These are phyloP conservation scores for Talaromyces piceae DNA, from an alignment of 2,329 filamentous ascomycete genomes.

Conservation along the genomic window DNA sequence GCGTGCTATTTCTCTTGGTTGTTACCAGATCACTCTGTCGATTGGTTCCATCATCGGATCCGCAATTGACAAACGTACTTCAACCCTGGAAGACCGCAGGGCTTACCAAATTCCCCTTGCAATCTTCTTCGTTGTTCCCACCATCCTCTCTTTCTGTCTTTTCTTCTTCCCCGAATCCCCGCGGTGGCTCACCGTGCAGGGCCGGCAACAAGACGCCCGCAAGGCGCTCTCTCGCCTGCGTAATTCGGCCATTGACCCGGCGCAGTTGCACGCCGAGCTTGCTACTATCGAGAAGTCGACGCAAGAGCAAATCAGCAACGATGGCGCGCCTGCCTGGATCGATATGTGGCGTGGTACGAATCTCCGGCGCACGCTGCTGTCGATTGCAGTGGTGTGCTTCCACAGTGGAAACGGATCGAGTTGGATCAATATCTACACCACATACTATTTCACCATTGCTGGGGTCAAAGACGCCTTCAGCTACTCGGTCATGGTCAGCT, in stretches of 20 bases:
- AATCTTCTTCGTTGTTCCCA: conserved; percentile 14
- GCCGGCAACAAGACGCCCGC: conserved; percentile 14
- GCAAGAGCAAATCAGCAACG: background rate
- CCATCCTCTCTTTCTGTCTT: conserved; percentile 8
- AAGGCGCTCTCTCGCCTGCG: conserved; percentile 13
- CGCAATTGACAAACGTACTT: conserved; percentile 14
- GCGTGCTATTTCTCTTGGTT: background rate
- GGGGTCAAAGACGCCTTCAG: conserved; percentile 1
- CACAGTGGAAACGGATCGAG: conserved; percentile 3
- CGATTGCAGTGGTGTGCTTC: conserved; percentile 1
- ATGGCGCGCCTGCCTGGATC: background rate
- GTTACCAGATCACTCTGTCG: conserved; percentile 3
- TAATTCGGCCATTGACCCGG: conserved; percentile 12
- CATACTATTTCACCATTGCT: conserved; percentile 2
- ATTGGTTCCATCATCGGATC: conserved; percentile 4
- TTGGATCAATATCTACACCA: conserved; percentile 5
- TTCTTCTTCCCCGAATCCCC: conserved; percentile 15
- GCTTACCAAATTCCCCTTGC: conserved; percentile 16
- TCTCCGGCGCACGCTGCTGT: conserved; percentile 2
- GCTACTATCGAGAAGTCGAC: conserved; percentile 15
- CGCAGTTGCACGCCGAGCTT: conserved; percentile 14
- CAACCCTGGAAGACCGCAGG: conserved; percentile 4
- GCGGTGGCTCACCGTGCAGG: conserved; percentile 16
- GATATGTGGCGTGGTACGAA: conserved; percentile 5
- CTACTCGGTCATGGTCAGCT: conserved; percentile 3